A percentile compares a stretch with the other conserved stretches of the same genome.
These are phyloP conservation scores for Raddia distichophylla DNA, from an alignment of 176 grass and related monocot genomes.

Conservation along the genomic window DNA sequence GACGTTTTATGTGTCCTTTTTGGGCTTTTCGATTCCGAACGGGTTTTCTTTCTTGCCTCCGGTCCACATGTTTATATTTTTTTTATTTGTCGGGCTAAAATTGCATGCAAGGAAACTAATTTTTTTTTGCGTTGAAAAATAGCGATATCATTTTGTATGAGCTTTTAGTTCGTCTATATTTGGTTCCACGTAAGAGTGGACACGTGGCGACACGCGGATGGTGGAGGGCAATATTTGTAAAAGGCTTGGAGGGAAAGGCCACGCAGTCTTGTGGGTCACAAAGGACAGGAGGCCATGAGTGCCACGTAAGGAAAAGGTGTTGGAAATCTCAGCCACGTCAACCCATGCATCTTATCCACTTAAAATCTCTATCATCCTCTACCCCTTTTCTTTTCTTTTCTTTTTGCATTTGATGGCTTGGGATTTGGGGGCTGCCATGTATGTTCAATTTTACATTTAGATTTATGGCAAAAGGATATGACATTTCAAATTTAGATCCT, in stretches of 20 bases:
- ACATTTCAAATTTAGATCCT: not conserved
- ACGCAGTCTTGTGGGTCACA: not conserved
- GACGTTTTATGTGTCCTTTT: no score
- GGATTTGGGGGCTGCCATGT: no score
- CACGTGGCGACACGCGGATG: no score
- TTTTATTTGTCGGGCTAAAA: not conserved
- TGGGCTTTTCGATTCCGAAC: not conserved
- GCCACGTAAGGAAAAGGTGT: conserved; percentile 19
- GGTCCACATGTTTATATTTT: not conserved
- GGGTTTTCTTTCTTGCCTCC: not conserved
- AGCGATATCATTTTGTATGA: no score
- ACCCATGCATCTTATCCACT: conserved; percentile 20
- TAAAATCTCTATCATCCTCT: not conserved
- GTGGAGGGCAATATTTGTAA: no score
- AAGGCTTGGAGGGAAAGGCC: not conserved
- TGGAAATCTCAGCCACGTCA: conserved; percentile 18
- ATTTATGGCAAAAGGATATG: not conserved
- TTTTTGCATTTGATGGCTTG: no score
- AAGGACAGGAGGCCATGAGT: not conserved
- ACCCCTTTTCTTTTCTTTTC: not conserved
- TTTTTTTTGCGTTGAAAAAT: not conserved
- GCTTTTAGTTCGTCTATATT: no score
- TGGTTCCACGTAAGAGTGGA: no score
- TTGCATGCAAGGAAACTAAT: not conserved
- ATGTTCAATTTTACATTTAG: not conserved